Conservation (phyloP, 345 rosid genomes). For the Citrus maxima region DNA sequence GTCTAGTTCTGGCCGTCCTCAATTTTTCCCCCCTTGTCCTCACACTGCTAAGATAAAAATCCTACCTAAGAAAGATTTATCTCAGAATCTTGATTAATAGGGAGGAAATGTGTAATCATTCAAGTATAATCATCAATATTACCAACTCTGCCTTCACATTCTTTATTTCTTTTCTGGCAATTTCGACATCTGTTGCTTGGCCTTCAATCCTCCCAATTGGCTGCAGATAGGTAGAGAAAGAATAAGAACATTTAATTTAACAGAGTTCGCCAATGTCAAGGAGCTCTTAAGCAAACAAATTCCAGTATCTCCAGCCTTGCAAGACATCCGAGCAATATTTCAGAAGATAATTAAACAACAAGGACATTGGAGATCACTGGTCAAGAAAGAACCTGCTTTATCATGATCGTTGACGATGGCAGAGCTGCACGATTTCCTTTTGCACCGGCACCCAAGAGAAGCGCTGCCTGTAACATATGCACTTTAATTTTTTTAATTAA, state of each 20-base stretch:
- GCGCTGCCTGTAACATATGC: slow-evolving; percentile 31
- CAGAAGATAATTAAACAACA: neutral
- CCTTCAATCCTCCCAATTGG: slow-evolving; percentile 94
- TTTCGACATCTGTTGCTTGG: slow-evolving; percentile 79
- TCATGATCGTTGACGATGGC: slow-evolving; percentile 70
- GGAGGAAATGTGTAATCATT: neutral
- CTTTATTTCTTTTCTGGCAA: slow-evolving; percentile 72
- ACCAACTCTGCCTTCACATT: slow-evolving; percentile 74
- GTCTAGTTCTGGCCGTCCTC: neutral
- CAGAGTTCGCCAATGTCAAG: neutral
- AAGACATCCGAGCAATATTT: neutral
- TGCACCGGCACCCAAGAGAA: slow-evolving; percentile 72
- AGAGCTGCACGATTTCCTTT: slow-evolving; percentile 63
- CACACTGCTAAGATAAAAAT: neutral
- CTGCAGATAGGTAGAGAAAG: slow-evolving; percentile 41
- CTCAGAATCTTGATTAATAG: neutral
- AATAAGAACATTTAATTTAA: neutral
- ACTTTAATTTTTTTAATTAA: no score
- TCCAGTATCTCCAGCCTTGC: neutral
- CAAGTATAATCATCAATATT: slow-evolving; percentile 27
- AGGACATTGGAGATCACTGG: slow-evolving; percentile 8
- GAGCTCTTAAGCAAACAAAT: neutral
- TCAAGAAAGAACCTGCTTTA: slow-evolving; percentile 47
- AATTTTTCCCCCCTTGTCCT: no score
- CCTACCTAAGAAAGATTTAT: neutral